Evolutionary conservation across 768 basidiomycete species (phyloP).

Genomic region (Hortiboletus flavorubellus): DNA sequence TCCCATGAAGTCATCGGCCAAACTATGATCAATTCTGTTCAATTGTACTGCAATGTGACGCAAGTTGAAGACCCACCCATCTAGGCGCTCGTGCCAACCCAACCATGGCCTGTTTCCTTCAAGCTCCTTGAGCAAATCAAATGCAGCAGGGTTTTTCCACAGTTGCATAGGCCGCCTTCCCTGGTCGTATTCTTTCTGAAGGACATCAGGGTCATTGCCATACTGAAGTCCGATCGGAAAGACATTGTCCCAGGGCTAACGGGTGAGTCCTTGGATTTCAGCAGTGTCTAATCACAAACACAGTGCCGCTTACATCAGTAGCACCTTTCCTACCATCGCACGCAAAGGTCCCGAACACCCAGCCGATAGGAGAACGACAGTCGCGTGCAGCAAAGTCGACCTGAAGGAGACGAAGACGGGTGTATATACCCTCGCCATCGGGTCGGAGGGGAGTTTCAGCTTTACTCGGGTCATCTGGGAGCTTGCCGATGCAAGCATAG

Average conservation of each 20-base stretch:
- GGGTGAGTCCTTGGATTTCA: neutral
- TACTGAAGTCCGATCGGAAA: neutral
- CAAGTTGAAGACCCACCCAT: neutral
- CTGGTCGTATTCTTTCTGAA: neutral
- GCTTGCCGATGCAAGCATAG: neutral
- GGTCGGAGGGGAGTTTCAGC: neutral
- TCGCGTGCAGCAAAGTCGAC: conserved; percentile 1
- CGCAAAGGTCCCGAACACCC: conserved; percentile 1
- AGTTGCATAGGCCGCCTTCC: neutral
- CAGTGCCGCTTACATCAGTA: neutral
- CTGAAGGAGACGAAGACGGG: neutral
- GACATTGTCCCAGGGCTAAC: neutral
- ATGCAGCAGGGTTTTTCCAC: neutral
- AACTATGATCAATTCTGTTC: neutral
- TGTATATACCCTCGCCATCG: neutral
- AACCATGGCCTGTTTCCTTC: neutral
- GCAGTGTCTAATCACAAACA: neutral
- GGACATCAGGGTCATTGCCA: neutral
- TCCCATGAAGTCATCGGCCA: conserved; percentile 2
- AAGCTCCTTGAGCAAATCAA: neutral
- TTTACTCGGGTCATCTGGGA: neutral
- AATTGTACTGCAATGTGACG: neutral
- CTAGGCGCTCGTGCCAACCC: conserved; percentile 2
- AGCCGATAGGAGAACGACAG: neutral
- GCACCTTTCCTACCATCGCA: neutral